Evolutionary conservation across 2,329 filamentous ascomycete genomes (phyloP).

Genomic region (Ophiocordyceps camponoti-leonardi): DNA sequence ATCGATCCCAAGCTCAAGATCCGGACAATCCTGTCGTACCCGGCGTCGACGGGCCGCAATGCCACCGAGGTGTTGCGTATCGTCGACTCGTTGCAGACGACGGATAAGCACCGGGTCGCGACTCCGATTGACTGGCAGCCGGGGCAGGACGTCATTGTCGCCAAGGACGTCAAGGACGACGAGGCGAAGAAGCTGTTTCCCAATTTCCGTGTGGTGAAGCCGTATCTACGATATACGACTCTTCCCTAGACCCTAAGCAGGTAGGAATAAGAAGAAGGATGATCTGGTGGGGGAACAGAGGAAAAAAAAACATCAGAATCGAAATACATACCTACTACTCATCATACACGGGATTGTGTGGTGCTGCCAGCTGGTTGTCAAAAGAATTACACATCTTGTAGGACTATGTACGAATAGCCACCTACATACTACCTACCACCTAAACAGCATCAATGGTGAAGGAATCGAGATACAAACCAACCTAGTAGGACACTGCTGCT

Average conservation of each 20-base stretch:
- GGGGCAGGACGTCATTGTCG: slow-evolving; percentile 85
- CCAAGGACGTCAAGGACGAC: slow-evolving; percentile 64
- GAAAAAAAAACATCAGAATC: no score
- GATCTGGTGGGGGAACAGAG: no score
- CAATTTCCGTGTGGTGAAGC: slow-evolving; percentile 50
- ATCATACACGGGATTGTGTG: no score
- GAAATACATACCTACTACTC: no score
- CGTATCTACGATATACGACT: slow-evolving; percentile 58
- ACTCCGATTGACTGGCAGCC: slow-evolving; percentile 83
- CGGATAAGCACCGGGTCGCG: slow-evolving; percentile 75
- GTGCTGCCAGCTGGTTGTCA: no score
- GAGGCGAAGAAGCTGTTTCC: slow-evolving; percentile 82
- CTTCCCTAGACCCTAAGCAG: slow-evolving; percentile 45
- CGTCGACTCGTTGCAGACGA: slow-evolving; percentile 63
- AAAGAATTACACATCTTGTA: no score
- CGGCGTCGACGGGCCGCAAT: slow-evolving; percentile 77
- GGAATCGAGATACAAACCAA: no score
- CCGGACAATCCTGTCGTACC: slow-evolving; percentile 82
- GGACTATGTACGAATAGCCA: no score
- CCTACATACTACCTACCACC: no score
- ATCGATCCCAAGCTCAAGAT: slow-evolving; percentile 92
- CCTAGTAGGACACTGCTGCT: no score
- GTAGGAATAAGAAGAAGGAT: no score
- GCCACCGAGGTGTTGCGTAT: slow-evolving; percentile 63
- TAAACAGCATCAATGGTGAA: no score